Conservation (phyloP, 225 moss, liverwort and hornwort species). For the Thuidium tamariscinum region DNA sequence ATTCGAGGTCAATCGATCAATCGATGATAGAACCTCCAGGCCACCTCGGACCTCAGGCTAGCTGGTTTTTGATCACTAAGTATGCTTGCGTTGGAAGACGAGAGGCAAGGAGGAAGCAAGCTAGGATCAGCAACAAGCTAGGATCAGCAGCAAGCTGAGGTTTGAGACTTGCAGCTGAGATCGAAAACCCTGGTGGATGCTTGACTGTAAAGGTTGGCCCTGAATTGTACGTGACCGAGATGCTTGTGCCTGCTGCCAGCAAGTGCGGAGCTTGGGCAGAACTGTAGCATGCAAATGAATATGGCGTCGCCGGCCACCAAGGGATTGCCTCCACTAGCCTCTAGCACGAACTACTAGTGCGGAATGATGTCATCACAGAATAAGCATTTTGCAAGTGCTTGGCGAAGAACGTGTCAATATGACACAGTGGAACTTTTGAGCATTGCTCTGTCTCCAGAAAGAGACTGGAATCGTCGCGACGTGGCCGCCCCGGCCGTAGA, state of each 20-base stretch:
- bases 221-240: not conserved
- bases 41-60: too few relatives aligned
- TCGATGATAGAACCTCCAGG: not conserved
- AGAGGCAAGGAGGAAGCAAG: too few relatives aligned
- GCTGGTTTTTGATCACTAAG: not conserved
- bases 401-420: not conserved
- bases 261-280: not conserved
- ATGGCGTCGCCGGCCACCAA: not conserved
- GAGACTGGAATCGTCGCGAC: too few relatives aligned
- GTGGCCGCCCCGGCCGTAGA: not conserved
- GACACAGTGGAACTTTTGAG: not conserved
- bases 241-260: not conserved
- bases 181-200: too few relatives aligned
- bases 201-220: not conserved
- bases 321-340: not conserved
- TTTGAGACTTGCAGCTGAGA: too few relatives aligned
- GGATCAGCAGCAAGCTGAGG: too few relatives aligned
- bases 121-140: too few relatives aligned
- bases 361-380: not conserved
- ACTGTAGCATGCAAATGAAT: not conserved
- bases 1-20: too few relatives aligned
- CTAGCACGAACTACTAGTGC: not conserved
- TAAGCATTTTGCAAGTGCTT: not conserved
- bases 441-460: too few relatives aligned
- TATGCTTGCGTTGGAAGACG: not conserved